Conservation (phyloP, 495 filamentous ascomycete genomes). For the Niebla homalea region DNA sequence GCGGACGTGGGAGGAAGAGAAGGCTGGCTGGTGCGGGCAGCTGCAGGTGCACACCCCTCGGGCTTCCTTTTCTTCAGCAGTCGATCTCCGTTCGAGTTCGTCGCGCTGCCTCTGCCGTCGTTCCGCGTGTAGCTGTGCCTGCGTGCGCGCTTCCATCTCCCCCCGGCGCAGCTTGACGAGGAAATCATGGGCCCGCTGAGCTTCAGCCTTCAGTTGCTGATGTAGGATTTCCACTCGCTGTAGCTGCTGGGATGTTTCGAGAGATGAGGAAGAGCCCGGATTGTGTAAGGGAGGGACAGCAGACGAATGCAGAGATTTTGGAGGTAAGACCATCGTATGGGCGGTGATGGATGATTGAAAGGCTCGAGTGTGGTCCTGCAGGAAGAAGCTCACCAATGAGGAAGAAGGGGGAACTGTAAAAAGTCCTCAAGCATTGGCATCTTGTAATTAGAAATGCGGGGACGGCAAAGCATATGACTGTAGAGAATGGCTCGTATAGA, state of each 20-base stretch:
- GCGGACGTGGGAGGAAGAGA: constrained; percentile 4
- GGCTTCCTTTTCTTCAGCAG: background rate
- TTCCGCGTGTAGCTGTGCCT: constrained; percentile 5
- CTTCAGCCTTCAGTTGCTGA: constrained; percentile 16
- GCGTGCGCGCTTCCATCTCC: constrained; percentile 9
- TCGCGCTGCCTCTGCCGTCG: constrained; percentile 2
- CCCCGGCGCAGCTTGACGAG: constrained; percentile 14
- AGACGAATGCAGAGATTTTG: background rate
- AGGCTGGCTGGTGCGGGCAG: constrained; percentile 11
- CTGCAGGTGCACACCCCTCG: constrained; percentile 7
- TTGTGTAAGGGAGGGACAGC: background rate
- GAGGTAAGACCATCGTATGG: background rate
- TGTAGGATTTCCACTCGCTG: constrained; percentile 17
- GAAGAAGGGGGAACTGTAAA: too few species aligned
- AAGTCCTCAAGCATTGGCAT: too few species aligned
- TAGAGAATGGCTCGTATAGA: too few species aligned
- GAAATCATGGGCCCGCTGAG: constrained; percentile 15
- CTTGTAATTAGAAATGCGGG: too few species aligned
- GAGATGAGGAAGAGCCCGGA: constrained; percentile 4
- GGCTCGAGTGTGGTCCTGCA: too few species aligned
- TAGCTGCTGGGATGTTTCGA: constrained; percentile 15
- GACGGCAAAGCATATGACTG: too few species aligned
- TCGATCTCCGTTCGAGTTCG: background rate
- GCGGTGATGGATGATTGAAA: background rate
- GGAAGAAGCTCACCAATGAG: too few species aligned